A percentile compares a stretch with the other conserved stretches of the same genome.
These are phyloP conservation scores for Noccaea caerulescens DNA, from an alignment of 345 rosid genomes.

Conservation along the genomic window DNA sequence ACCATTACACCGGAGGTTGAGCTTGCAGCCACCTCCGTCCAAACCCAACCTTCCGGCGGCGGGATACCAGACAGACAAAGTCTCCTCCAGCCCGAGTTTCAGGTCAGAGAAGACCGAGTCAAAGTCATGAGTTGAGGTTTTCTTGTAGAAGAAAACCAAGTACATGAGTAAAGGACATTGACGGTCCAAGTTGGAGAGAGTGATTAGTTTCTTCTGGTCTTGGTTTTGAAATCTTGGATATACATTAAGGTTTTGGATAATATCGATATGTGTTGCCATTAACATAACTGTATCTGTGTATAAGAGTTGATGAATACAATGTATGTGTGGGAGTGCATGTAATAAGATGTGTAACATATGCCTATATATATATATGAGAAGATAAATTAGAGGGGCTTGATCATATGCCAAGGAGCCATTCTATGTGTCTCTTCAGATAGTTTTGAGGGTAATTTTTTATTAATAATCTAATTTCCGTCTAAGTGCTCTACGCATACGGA, in stretches of 20 bases:
- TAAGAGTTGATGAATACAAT: conserved; percentile 29
- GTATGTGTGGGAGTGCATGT: conserved; percentile 31
- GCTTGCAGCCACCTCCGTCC: conserved; percentile 53
- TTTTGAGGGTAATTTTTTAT: conserved; percentile 27
- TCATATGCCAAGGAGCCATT: conserved; percentile 42
- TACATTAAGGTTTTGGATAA: conserved; percentile 38
- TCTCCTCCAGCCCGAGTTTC: conserved; percentile 63
- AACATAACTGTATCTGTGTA: conserved; percentile 19
- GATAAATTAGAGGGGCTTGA: conserved; percentile 29
- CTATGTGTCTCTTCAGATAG: conserved; percentile 43
- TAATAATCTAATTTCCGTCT: conserved; percentile 13
- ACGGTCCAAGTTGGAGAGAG: conserved; percentile 65
- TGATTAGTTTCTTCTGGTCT: conserved; percentile 41
- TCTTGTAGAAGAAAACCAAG: conserved; percentile 62
- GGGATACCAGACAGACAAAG: conserved; percentile 59
- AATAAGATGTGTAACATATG: conserved; percentile 22
- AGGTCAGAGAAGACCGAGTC: conserved; percentile 50
- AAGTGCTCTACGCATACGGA: conserved; percentile 38
- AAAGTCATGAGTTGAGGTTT: conserved; percentile 41
- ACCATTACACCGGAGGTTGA: conserved; percentile 63
- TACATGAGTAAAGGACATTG: conserved; percentile 72
- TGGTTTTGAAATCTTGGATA: conserved; percentile 39
- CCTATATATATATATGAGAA: conserved; percentile 30
- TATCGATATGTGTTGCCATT: conserved; percentile 42
- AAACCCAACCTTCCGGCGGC: conserved; percentile 63